Conservation (phyloP, 257 asterid species). For the Petunia secreta region DNA sequence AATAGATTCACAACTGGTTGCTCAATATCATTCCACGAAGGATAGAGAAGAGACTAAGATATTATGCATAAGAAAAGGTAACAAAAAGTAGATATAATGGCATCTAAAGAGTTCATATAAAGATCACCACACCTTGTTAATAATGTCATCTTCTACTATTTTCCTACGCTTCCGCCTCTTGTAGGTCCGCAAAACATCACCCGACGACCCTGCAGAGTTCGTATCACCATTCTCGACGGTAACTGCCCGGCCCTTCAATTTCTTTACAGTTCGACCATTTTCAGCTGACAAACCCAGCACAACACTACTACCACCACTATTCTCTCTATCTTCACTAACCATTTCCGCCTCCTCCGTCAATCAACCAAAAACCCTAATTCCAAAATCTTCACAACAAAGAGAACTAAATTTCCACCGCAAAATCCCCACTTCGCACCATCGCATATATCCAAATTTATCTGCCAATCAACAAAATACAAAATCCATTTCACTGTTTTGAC, state of each 20-base stretch:
- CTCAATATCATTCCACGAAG: neutral
- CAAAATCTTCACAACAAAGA: neutral
- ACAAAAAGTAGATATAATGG: neutral
- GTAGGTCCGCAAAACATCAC: constrained; percentile 55
- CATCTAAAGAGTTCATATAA: constrained; percentile 17
- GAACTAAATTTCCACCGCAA: constrained; percentile 34
- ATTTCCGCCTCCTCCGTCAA: constrained; percentile 31
- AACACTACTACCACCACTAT: constrained; percentile 38
- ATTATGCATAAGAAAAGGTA: constrained; percentile 3
- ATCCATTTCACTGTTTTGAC: no score
- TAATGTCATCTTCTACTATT: constrained; percentile 32
- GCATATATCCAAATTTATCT: constrained; percentile 38
- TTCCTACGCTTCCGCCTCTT: constrained; percentile 65
- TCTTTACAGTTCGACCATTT: constrained; percentile 36
- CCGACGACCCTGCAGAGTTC: constrained; percentile 37
- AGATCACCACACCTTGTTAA: constrained; percentile 50
- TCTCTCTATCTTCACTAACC: constrained; percentile 48
- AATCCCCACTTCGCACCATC: constrained; percentile 25
- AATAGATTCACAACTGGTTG: neutral
- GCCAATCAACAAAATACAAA: constrained; percentile 37
- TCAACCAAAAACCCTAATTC: constrained; percentile 27
- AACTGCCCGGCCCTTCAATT: constrained; percentile 41
- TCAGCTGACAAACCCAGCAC: constrained; percentile 28
- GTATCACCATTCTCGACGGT: constrained; percentile 37
- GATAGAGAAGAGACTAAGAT: constrained; percentile 13